These are phyloP conservation scores for Cyclocybe cylindracea DNA, from an alignment of 768 basidiomycete species.

Conservation along the genomic window DNA sequence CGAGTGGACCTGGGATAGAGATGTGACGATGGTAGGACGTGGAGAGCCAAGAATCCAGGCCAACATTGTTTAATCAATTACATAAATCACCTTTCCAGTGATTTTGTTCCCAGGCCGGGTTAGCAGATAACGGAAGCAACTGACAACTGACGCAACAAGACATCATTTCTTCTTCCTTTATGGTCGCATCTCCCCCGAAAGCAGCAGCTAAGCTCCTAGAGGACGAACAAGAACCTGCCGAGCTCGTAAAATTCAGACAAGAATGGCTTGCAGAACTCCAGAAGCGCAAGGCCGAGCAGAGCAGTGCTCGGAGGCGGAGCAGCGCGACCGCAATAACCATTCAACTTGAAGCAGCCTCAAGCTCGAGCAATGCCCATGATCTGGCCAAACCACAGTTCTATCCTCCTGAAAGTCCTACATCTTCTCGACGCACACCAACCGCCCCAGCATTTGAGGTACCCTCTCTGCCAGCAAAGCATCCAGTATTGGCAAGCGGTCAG, in stretches of 20 bases:
- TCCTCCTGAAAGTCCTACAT: too few relatives aligned
- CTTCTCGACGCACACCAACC: too few relatives aligned
- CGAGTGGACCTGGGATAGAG: not conserved
- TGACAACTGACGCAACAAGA: too few relatives aligned
- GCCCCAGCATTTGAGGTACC: too few relatives aligned
- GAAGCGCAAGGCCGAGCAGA: constrained; percentile 28
- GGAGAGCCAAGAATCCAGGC: not conserved
- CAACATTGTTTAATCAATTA: too few relatives aligned
- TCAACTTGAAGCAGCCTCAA: too few relatives aligned
- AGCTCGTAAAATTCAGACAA: constrained; percentile 70
- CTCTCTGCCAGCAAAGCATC: constrained; percentile 16
- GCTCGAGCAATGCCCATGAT: too few relatives aligned
- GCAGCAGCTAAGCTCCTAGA: constrained; percentile 12
- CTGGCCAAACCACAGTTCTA: too few relatives aligned
- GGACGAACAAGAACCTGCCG: constrained; percentile 49
- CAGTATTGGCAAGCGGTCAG: constrained; percentile 25
- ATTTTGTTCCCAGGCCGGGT: constrained; percentile 2
- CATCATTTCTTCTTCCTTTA: constrained; percentile 16
- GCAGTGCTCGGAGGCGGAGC: not conserved
- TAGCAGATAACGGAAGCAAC: constrained; percentile 4
- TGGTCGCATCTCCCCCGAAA: constrained; percentile 16
- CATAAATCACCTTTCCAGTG: too few relatives aligned
- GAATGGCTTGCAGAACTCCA: constrained; percentile 73
- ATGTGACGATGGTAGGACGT: not conserved
- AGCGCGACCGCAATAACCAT: too few relatives aligned